These are phyloP conservation scores for Tremellales sp. DNA, from an alignment of 1,284 basidiomycete genomes.

Conservation along the genomic window DNA sequence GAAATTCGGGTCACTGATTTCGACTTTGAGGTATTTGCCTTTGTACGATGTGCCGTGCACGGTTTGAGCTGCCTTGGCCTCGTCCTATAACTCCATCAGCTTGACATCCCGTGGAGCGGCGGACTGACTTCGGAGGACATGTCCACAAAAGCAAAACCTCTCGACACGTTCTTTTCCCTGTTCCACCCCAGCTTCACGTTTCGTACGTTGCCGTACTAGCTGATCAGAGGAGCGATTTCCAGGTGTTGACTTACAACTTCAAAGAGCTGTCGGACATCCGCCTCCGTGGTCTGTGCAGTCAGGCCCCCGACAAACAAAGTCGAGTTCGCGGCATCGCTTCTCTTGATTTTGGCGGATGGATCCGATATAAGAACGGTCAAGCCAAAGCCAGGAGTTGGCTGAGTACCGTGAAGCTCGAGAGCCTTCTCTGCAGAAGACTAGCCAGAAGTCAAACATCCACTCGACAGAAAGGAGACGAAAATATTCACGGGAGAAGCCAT, in stretches of 20 bases:
- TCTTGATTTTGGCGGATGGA: slow-evolving; percentile 78
- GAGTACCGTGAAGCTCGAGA: slow-evolving; percentile 68
- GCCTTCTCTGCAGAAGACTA: slow-evolving; percentile 72
- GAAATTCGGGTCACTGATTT: slow-evolving; percentile 35
- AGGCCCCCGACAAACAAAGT: slow-evolving; percentile 85
- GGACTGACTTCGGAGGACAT: slow-evolving; percentile 69
- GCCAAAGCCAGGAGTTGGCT: slow-evolving; percentile 59
- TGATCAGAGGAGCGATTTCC: slow-evolving; percentile 4
- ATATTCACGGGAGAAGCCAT: slow-evolving; percentile 71
- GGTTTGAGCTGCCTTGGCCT: slow-evolving; percentile 65
- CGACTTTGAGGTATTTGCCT: slow-evolving; percentile 35
- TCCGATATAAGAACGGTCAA: slow-evolving; percentile 86
- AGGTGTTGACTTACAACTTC: slow-evolving; percentile 63
- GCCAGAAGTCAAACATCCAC: not conserved
- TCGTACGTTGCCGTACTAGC: slow-evolving; percentile 73
- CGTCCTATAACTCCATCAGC: slow-evolving; percentile 52
- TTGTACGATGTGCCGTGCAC: slow-evolving; percentile 75
- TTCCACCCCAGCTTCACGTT: slow-evolving; percentile 74
- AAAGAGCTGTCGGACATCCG: slow-evolving; percentile 70
- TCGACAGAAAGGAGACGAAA: not conserved
- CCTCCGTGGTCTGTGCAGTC: slow-evolving; percentile 59
- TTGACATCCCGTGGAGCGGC: not conserved
- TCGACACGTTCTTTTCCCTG: slow-evolving; percentile 61
- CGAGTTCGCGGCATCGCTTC: slow-evolving; percentile 79
- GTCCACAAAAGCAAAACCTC: slow-evolving; percentile 91